Percentiles rank a stretch among this genome's conserved stretches.
Evolutionary conservation across 2,329 filamentous ascomycete species (phyloP).

Genomic region (Furcasterigmium furcatum): DNA sequence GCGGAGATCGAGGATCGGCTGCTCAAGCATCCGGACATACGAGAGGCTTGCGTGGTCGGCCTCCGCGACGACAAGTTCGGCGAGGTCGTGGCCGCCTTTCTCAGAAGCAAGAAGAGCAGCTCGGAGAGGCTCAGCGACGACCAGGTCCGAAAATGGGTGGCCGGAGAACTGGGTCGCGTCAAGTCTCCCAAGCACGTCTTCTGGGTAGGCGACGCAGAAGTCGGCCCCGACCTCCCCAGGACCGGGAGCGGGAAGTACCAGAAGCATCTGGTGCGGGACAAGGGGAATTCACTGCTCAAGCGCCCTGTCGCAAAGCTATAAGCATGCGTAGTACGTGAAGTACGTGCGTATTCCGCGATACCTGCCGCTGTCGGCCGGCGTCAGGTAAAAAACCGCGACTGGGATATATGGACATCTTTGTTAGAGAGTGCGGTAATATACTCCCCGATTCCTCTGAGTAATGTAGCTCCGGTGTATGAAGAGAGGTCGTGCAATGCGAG

Average conservation of each 20-base stretch:
- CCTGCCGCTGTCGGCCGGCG: too few species aligned
- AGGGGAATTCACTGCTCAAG: background rate
- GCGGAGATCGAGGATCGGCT: constrained; percentile 89
- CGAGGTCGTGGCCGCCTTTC: constrained; percentile 82
- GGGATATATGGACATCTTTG: too few species aligned
- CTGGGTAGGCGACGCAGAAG: constrained; percentile 52
- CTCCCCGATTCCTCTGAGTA: too few species aligned
- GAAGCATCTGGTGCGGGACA: background rate
- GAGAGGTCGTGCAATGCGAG: too few species aligned
- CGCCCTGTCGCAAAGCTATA: too few species aligned
- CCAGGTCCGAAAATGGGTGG: constrained; percentile 70
- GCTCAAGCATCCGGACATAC: constrained; percentile 66
- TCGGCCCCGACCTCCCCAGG: background rate
- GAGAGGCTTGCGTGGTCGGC: constrained; percentile 79
- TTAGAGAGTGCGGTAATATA: too few species aligned
- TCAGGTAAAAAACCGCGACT: too few species aligned
- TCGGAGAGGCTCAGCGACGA: constrained; percentile 45
- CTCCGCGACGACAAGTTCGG: constrained; percentile 79
- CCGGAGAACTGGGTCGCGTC: constrained; percentile 63
- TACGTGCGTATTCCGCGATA: too few species aligned
- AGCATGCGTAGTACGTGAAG: too few species aligned
- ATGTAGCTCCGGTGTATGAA: too few species aligned
- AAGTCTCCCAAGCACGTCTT: constrained; percentile 90
- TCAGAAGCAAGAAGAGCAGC: constrained; percentile 42
- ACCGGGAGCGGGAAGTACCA: constrained; percentile 1